Conservation (phyloP, 495 filamentous ascomycete genomes). For the Neurospora sp. region DNA sequence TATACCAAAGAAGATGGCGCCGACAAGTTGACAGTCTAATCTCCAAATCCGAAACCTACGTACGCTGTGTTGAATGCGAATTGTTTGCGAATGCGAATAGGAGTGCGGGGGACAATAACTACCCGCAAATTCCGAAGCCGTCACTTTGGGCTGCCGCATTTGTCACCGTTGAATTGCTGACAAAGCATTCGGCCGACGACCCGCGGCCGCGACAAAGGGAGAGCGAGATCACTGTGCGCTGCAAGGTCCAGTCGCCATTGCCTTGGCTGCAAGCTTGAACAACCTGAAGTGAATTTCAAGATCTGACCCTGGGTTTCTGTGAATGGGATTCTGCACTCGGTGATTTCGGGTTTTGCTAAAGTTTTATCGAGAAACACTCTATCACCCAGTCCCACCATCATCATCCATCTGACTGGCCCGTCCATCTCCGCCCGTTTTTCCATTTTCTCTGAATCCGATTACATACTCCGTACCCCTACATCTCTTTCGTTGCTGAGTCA, state of each 20-base stretch:
- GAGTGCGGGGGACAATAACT: not conserved
- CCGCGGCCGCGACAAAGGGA: not conserved
- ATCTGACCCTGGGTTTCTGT: not conserved
- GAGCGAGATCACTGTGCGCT: not conserved
- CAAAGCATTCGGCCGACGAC: not conserved
- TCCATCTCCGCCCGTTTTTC: not conserved
- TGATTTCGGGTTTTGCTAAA: not conserved
- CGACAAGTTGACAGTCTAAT: not conserved
- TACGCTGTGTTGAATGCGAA: not conserved
- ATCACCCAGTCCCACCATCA: not conserved
- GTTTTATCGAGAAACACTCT: not conserved
- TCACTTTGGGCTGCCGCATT: not conserved
- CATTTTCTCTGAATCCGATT: not conserved
- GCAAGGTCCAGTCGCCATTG: not conserved
- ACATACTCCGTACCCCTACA: not conserved
- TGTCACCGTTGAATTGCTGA: not conserved
- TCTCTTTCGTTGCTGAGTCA: not conserved
- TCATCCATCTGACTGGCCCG: not conserved
- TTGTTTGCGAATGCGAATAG: not conserved
- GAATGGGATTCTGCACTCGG: not conserved
- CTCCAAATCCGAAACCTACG: not conserved
- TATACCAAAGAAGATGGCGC: not conserved
- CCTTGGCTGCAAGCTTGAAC: not conserved
- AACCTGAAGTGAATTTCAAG: not conserved
- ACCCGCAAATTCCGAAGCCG: not conserved